Conservation (phyloP, 192 early-diverging fungal genomes). For the Rhizoclosmatium sp. region DNA sequence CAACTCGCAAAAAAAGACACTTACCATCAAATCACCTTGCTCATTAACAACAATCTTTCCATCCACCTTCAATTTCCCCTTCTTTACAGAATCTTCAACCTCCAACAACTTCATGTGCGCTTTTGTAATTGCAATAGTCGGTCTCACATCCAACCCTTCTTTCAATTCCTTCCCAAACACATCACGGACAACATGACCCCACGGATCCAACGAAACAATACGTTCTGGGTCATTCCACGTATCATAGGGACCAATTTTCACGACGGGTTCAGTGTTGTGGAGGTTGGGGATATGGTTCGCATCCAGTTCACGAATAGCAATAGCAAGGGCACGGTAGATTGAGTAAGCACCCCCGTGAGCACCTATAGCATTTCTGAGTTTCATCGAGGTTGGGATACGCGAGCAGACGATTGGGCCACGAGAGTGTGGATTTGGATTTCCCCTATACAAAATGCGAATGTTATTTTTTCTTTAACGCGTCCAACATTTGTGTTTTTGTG, state of each 20-base stretch:
- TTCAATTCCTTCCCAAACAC: slow-evolving; percentile 69
- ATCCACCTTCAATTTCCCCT: slow-evolving; percentile 74
- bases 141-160: slow-evolving; percentile 81
- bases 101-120: slow-evolving; percentile 97
- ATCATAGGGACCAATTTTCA: slow-evolving; percentile 78
- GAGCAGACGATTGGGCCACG: slow-evolving; percentile 92
- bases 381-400: slow-evolving; percentile 74
- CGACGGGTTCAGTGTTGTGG: slow-evolving; percentile 84
- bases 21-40: slow-evolving; percentile 77
- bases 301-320: slow-evolving; percentile 87
- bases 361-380: slow-evolving; percentile 92
- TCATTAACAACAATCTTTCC: slow-evolving; percentile 83
- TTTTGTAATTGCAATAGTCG: slow-evolving; percentile 90
- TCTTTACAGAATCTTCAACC: slow-evolving; percentile 75
- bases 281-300: slow-evolving; percentile 89
- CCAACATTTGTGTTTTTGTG: not conserved
- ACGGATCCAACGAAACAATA: slow-evolving; percentile 96
- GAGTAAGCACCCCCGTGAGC: slow-evolving; percentile 93
- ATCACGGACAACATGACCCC: slow-evolving; percentile 79
- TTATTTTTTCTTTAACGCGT: not conserved
- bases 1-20: not conserved
- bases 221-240: slow-evolving; percentile 78
- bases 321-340: slow-evolving; percentile 89
- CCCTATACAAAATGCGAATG: slow-evolving; percentile 31
- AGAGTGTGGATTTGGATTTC: slow-evolving; percentile 67